phyloP scores from a whole-genome alignment of 768 basidiomycete genomes.

The Boletus coccyginus region DNA sequence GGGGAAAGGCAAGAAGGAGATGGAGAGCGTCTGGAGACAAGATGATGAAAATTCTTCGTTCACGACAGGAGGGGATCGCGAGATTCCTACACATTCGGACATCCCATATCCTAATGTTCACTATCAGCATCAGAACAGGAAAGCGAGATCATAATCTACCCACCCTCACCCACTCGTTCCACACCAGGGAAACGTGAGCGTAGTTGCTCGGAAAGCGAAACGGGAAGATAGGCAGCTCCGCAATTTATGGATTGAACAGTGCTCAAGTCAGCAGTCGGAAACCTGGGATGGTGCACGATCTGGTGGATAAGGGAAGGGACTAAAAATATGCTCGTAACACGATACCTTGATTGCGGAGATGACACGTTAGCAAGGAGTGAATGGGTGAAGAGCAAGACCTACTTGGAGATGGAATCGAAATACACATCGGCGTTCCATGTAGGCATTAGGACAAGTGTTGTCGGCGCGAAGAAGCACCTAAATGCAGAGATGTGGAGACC shows the following conservation, averaged over 20 bases:
- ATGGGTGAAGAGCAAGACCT: conserved; percentile 13
- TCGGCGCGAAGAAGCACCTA: conserved; percentile 43
- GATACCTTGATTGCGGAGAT: conserved; percentile 42
- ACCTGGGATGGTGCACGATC: conserved; percentile 50
- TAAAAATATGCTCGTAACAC: conserved; percentile 45
- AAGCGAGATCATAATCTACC: conserved; percentile 3
- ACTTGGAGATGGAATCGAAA: conserved; percentile 59
- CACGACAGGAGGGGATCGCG: not conserved
- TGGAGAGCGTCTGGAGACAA: conserved; percentile 50
- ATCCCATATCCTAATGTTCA: conserved; percentile 61
- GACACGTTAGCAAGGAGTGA: not conserved
- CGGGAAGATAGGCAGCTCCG: conserved; percentile 70
- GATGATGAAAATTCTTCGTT: not conserved
- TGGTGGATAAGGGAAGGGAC: conserved; percentile 69
- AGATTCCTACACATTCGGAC: conserved; percentile 56
- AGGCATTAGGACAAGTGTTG: conserved; percentile 53
- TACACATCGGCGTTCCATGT: conserved; percentile 57
- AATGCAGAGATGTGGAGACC: conserved; percentile 56
- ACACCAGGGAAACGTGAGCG: conserved; percentile 35
- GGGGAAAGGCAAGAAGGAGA: conserved; percentile 41
- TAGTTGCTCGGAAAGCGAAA: conserved; percentile 46
- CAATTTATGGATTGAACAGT: conserved; percentile 42
- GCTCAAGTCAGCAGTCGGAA: conserved; percentile 51
- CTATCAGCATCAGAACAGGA: conserved; percentile 2
- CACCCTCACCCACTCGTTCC: conserved; percentile 45